Evolutionary conservation across 2,329 filamentous ascomycete genomes (phyloP), one percentile per base, ranked within the genome.

Genomic region (Fusarium sp.): DNA sequence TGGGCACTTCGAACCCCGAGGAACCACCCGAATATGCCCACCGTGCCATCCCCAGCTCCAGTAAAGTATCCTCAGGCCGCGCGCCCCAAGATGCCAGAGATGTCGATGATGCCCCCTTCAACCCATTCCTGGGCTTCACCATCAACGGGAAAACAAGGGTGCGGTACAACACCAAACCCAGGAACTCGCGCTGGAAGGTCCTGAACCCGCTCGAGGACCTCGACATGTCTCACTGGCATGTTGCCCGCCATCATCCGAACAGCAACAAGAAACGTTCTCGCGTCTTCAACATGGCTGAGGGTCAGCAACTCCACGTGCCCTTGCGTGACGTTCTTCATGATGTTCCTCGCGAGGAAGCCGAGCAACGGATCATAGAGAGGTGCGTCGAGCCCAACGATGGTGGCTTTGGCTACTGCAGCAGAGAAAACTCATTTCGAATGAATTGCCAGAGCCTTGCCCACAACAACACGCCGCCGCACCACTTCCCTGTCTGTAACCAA

Each of bases 361-460:
- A 25, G 6, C 25, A 16, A 10, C 44, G 29, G 9, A 38, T 58
- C 33, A 20, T 16, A 10, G 44, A 55, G 16, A 27, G 23, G 14
- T 74, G 72, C 23, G 62, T 61, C 49, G 72, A 74, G 25, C 71
- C 72, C 25, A 36, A 46, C 11, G 46, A 63, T 13, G 60, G 27
- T 23, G 70, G 72, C 9, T 31, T 31, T 20, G 63, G 69, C 18
- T 38, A 59, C 7, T 73, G 71, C 46, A 38, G 33, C 23, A 51
- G 51, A 34, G 23, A 36, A 7, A 51, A 61, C 6, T 16, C 14
- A 3, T 51, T 54, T 13, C 34, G 31, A 4, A 49, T 54, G 18
- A 64, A 62, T n/a, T 73, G 71, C 54, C 67, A 69, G 40, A 73
- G 69, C 25, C 38, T 57, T 29, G 53, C 64, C 14, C 72, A 74